Conservation (phyloP, 306 rosid species). For the Lathyrus tuberosus region DNA sequence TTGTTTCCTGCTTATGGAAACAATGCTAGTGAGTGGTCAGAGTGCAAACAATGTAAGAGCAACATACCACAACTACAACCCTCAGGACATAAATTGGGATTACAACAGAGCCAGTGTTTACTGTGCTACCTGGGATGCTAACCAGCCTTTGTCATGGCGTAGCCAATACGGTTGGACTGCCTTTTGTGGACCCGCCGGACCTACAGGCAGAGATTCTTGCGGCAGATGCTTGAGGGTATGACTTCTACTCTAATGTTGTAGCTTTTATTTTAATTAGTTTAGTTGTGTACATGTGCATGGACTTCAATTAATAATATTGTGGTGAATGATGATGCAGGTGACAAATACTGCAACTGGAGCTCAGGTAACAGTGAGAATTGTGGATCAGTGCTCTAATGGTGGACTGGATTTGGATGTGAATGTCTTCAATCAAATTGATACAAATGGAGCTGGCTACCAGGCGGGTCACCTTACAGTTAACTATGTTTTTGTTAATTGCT, state of each 20-base stretch:
- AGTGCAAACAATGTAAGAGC: slow-evolving; percentile 57
- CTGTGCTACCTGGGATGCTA: slow-evolving; percentile 6
- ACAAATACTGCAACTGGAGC: slow-evolving; percentile 48
- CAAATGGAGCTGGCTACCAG: slow-evolving; percentile 42
- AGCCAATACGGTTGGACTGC: slow-evolving; percentile 9
- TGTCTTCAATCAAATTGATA: slow-evolving; percentile 47
- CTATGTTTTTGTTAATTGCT: too few species aligned
- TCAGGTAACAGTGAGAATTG: slow-evolving; percentile 53
- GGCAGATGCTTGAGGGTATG: slow-evolving; percentile 5
- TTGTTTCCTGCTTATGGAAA: slow-evolving; percentile 7
- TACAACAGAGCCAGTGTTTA: slow-evolving; percentile 23
- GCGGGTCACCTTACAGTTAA: slow-evolving; percentile 48
- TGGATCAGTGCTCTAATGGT: slow-evolving; percentile 62
- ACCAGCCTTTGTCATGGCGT: not conserved
- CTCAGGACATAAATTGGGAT: slow-evolving; percentile 53
- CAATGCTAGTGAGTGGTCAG: slow-evolving; percentile 33
- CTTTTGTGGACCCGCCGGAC: not conserved
- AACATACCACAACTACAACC: slow-evolving; percentile 66
- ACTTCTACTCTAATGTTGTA: too few species aligned
- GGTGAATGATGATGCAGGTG: slow-evolving; percentile 30
- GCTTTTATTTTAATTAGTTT: not conserved
- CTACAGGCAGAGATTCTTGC: not conserved
- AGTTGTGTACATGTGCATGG: not conserved
- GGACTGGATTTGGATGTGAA: slow-evolving; percentile 61
- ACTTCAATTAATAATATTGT: not conserved